Percentiles rank a stretch among this genome's conserved stretches.
These are phyloP conservation scores for Mycosphaerella sp. DNA, from an alignment of 2,329 filamentous ascomycete genomes.

Conservation along the genomic window DNA sequence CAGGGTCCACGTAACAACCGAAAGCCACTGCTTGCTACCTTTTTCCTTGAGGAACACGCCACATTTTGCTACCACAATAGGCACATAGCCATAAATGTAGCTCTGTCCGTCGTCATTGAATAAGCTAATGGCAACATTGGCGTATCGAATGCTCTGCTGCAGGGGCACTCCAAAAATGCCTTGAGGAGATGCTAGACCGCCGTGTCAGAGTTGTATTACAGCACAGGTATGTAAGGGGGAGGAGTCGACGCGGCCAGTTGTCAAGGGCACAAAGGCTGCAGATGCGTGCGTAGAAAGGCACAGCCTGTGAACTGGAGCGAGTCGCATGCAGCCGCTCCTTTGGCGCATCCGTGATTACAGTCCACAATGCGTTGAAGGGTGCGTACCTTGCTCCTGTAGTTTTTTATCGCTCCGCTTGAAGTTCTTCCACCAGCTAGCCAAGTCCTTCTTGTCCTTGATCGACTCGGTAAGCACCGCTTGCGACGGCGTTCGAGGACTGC, in stretches of 20 bases:
- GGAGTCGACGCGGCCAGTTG: neutral
- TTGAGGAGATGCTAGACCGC: constrained; percentile 41
- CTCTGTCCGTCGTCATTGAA: constrained; percentile 88
- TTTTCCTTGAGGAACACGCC: constrained; percentile 97
- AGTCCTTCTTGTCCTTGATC: constrained; percentile 75
- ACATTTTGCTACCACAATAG: constrained; percentile 96
- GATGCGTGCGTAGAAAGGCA: neutral
- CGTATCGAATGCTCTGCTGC: constrained; percentile 90
- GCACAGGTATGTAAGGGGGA: neutral
- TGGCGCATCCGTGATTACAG: neutral
- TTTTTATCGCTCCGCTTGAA: constrained; percentile 68
- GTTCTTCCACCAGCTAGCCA: constrained; percentile 95
- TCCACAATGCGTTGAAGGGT: constrained; percentile 1
- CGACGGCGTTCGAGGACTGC: constrained; percentile 39
- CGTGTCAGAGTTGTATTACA: constrained; percentile 13
- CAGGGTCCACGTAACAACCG: neutral
- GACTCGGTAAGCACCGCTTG: constrained; percentile 52
- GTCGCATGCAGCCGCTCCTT: neutral
- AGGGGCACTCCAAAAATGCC: constrained; percentile 95
- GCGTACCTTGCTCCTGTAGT: constrained; percentile 58
- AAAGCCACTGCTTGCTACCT: constrained; percentile 54
- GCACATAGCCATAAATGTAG: constrained; percentile 98
- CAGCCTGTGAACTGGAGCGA: neutral
- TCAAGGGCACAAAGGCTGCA: neutral
- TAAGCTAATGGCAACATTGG: constrained; percentile 95